phyloP scores from a whole-genome alignment of 2,329 filamentous ascomycete species.

The Raffaelea albimanens region DNA sequence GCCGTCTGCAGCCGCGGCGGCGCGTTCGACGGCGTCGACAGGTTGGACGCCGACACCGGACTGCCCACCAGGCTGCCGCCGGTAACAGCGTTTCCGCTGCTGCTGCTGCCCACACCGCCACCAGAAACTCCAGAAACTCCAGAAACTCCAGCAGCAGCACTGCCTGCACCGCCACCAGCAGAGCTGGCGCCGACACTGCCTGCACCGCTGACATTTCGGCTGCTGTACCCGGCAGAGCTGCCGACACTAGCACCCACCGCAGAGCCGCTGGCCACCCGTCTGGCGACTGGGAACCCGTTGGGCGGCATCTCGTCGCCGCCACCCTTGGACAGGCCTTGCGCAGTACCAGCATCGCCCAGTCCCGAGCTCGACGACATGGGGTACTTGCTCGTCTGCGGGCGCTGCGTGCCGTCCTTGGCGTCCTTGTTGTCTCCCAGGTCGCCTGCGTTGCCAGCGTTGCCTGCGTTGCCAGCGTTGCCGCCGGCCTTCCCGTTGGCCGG shows the following conservation, averaged over 20 bases:
- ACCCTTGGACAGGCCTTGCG: slow-evolving; percentile 39
- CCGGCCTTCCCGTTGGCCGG: slow-evolving; percentile 28
- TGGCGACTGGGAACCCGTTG: slow-evolving; percentile 17
- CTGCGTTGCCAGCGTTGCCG: slow-evolving; percentile 37
- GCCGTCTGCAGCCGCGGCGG: slow-evolving; percentile 5
- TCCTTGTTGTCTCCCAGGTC: slow-evolving; percentile 30
- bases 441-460: slow-evolving; percentile 19
- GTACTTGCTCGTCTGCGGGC: slow-evolving; percentile 52
- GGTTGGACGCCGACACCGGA: slow-evolving; percentile 16
- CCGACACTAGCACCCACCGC: background rate
- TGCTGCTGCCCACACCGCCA: slow-evolving; percentile 28
- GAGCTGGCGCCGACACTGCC: background rate
- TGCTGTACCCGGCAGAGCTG: background rate
- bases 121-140: too few species aligned
- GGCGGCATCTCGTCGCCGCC: slow-evolving; percentile 39
- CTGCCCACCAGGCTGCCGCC: slow-evolving; percentile 14
- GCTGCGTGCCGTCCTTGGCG: slow-evolving; percentile 43
- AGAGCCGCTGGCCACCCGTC: background rate
- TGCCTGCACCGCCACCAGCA: background rate
- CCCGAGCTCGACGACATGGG: slow-evolving; percentile 27
- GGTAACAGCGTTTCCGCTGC: slow-evolving; percentile 9
- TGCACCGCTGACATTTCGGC: background rate
- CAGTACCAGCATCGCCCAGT: slow-evolving; percentile 22
- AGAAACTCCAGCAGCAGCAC: too few species aligned
- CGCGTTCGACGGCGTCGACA: slow-evolving; percentile 18